phyloP scores from a whole-genome alignment of 129 eudicot species.

The Chrysanthemum lavandulifolium region DNA sequence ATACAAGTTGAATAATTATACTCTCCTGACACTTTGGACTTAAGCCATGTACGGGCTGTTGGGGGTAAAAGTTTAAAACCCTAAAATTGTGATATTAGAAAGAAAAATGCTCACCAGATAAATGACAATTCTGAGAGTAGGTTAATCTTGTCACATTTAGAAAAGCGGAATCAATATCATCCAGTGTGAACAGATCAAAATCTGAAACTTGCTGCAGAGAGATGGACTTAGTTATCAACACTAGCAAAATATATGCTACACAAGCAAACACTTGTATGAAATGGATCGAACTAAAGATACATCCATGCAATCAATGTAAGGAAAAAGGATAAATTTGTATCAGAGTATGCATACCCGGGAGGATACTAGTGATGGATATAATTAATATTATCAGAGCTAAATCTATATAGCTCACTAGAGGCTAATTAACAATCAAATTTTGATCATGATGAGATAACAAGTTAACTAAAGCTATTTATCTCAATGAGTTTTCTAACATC shows the following conservation, averaged over 20 bases:
- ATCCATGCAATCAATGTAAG: background rate
- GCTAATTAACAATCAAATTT: background rate
- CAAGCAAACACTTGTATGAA: background rate
- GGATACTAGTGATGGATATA: background rate
- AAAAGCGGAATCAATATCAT: constrained; percentile 94
- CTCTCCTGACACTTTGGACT: background rate
- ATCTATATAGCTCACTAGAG: background rate
- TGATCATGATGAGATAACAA: background rate
- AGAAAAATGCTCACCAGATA: constrained; percentile 60
- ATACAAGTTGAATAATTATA: background rate
- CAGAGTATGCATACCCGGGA: background rate
- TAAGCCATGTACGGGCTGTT: background rate
- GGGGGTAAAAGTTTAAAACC: background rate
- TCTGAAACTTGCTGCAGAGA: constrained; percentile 91
- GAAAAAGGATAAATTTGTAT: background rate
- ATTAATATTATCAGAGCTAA: background rate
- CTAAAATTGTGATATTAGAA: background rate
- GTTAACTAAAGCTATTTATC: background rate
- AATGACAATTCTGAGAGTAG: constrained; percentile 88
- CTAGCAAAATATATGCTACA: constrained; percentile 7
- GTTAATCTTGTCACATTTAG: constrained; percentile 80
- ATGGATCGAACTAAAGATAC: background rate
- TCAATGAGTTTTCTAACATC: background rate
- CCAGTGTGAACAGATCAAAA: constrained; percentile 90
- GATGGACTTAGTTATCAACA: constrained; percentile 13